Conservation (phyloP, 2,329 filamentous ascomycete species). For the Arthrocladium fulminans region DNA sequence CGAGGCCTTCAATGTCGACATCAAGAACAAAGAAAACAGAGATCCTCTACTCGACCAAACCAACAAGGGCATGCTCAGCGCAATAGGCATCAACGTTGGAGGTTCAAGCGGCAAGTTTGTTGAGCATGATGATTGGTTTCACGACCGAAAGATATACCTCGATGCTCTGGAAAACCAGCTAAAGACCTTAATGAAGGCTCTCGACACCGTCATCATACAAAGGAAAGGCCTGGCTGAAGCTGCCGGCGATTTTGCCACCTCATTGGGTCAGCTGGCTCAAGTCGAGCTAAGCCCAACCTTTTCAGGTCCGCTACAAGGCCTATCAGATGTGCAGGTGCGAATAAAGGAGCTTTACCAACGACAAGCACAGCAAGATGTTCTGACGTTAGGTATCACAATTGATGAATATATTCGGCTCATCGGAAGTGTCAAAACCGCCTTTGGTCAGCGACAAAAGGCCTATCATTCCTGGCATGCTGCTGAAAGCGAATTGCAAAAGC, state of each 20-base stretch:
- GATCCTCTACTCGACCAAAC: constrained; percentile 79
- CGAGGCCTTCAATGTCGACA: constrained; percentile 87
- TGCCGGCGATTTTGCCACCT: constrained; percentile 85
- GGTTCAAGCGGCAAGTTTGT: constrained; percentile 73
- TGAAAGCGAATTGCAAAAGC: constrained; percentile 83
- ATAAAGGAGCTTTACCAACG: constrained; percentile 93
- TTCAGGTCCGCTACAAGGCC: constrained; percentile 77
- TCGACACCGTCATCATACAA: constrained; percentile 85
- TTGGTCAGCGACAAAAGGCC: constrained; percentile 84
- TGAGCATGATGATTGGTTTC: constrained; percentile 99
- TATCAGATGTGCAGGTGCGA: constrained; percentile 87
- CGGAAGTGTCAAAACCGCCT: constrained; percentile 87
- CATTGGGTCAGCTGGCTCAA: constrained; percentile 81
- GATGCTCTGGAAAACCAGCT: constrained; percentile 89
- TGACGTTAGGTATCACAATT: constrained; percentile 93
- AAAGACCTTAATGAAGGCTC: constrained; percentile 81
- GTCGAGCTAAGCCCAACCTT: constrained; percentile 86
- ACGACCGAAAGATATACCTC: constrained; percentile 88
- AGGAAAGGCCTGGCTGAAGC: constrained; percentile 90
- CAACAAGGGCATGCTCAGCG: constrained; percentile 78
- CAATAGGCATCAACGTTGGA: constrained; percentile 69
- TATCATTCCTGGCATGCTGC: constrained; percentile 91
- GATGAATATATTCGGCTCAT: constrained; percentile 97
- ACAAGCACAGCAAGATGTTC: constrained; percentile 90
- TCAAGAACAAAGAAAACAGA: constrained; percentile 94